These are phyloP conservation scores for Nemophila menziesii DNA, from an alignment of 257 asterid species.

Conservation along the genomic window DNA sequence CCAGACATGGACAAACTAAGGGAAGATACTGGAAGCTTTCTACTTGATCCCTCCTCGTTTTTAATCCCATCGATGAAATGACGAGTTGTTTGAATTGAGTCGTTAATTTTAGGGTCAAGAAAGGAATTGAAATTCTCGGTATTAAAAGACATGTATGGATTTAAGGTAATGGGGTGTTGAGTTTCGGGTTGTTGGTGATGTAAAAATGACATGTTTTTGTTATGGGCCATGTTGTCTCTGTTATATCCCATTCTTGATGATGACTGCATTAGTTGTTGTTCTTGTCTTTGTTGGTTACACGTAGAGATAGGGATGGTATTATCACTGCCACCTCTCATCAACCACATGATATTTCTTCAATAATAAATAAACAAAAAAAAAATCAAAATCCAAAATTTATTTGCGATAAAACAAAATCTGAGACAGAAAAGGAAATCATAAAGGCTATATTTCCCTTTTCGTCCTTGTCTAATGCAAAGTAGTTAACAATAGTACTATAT, in stretches of 20 bases:
- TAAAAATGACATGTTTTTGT: constrained; percentile 8
- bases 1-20: constrained; percentile 40
- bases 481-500: too few species aligned
- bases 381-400: constrained; percentile 11
- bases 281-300: constrained; percentile 25
- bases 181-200: constrained; percentile 16
- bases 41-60: constrained; percentile 19
- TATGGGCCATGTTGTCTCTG: constrained; percentile 5
- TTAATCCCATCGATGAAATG: constrained; percentile 27
- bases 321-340: constrained; percentile 30
- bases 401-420: constrained; percentile 22
- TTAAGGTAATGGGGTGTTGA: constrained; percentile 9
- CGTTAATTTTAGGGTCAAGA: constrained; percentile 4
- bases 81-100: constrained; percentile 23
- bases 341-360: constrained; percentile 38
- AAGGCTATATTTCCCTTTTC: too few species aligned
- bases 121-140: constrained; percentile 4
- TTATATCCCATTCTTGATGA: constrained; percentile 13
- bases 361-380: background rate
- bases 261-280: constrained; percentile 22
- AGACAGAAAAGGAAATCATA: constrained; percentile 8
- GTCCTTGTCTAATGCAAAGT: too few species aligned
- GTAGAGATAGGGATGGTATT: constrained; percentile 13
- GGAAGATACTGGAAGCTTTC: constrained; percentile 27
- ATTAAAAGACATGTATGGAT: constrained; percentile 14